Conservation (phyloP, 2,329 filamentous ascomycete species). For the Aspergillus niger region DNA sequence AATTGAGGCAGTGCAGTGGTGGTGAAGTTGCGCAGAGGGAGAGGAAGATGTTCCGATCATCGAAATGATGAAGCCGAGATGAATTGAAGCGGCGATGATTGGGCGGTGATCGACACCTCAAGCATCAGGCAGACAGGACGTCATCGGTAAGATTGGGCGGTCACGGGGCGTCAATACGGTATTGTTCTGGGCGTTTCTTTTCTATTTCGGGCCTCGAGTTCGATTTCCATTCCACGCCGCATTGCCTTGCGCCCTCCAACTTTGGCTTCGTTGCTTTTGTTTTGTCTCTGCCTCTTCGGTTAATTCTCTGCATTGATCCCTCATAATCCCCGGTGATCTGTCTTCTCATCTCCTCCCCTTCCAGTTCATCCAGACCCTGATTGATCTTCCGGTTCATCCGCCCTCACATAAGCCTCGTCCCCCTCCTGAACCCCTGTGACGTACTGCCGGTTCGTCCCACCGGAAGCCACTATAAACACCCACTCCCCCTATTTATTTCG, state of each 20-base stretch:
- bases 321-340: neutral
- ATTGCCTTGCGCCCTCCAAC: neutral
- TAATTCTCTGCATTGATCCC: neutral
- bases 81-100: neutral
- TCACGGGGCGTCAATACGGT: neutral
- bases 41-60: no score
- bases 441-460: slow-evolving; percentile 16
- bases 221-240: neutral
- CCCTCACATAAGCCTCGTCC: neutral
- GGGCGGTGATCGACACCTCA: neutral
- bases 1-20: neutral
- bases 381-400: neutral
- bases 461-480: slow-evolving; percentile 9
- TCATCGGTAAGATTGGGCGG: neutral
- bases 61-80: neutral
- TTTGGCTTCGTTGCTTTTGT: neutral
- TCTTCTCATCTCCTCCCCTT: neutral
- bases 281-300: neutral
- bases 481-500: slow-evolving; percentile 1
- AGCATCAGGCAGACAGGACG: neutral
- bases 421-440: slow-evolving; percentile 9
- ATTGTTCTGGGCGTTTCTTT: neutral
- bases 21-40: slow-evolving; percentile 1
- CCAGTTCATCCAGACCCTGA: neutral
- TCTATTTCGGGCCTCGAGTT: no score